These are phyloP conservation scores for Cadophora gregata DNA, from an alignment of 2,329 filamentous ascomycete species.

Conservation along the genomic window DNA sequence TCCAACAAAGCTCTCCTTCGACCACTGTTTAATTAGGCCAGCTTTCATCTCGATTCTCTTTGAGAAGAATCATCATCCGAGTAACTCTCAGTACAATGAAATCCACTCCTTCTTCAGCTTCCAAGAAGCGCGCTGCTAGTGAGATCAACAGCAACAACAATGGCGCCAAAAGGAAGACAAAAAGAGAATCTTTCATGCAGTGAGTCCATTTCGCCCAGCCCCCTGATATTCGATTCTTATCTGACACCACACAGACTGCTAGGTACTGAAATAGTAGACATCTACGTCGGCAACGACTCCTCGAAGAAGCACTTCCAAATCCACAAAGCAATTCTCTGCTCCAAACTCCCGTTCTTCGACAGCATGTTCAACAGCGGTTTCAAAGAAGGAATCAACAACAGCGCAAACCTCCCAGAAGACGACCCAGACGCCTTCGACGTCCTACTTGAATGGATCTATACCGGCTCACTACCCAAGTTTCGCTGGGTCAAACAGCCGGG, in stretches of 20 bases:
- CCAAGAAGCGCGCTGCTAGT: not conserved
- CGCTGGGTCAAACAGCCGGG: not conserved
- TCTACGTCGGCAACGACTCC: conserved; percentile 8
- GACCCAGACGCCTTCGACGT: conserved; percentile 17
- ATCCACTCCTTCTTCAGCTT: not conserved
- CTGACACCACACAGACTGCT: not conserved
- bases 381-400: conserved; percentile 12
- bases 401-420: conserved; percentile 25
- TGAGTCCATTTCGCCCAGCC: not conserved
- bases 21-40: no score
- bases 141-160: not conserved
- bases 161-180: not conserved
- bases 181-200: not conserved
- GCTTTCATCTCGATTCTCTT: no score
- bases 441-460: conserved; percentile 24
- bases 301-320: conserved; percentile 17
- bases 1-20: no score
- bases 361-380: conserved; percentile 26
- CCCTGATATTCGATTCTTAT: no score
- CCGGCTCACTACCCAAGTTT: not conserved
- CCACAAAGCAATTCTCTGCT: conserved; percentile 22
- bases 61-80: no score
- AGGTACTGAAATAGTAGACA: conserved; percentile 20
- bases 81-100: no score
- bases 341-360: conserved; percentile 22